Evolutionary conservation across 1,284 basidiomycete genomes (phyloP), one percentile per base, ranked within the genome.

Genomic region (Kalmanozyma brasiliensis): DNA sequence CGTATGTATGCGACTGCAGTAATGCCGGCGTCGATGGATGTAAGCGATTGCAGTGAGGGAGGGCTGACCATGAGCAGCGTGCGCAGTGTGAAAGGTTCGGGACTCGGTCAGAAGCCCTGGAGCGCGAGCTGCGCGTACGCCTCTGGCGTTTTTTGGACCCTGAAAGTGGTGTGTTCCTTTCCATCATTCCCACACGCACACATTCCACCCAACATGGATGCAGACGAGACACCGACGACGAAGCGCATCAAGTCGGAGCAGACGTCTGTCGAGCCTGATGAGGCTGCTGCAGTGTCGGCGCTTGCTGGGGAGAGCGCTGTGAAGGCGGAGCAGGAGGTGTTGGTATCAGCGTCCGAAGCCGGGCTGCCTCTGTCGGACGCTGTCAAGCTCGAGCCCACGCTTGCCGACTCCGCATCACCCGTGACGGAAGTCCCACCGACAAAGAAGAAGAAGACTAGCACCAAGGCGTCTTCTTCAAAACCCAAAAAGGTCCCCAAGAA

Each of bases 131-230:
- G 19, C 23, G 47, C 42, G 56, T 46, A 16, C n/a, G 49, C 26
- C 32, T 51, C 49, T 47, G 42, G 42, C 42, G 49, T 43, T 20
- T 52, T 24, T 64, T 64, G 61, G 61, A 64, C 61, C 61, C 61
- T 64, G 53, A 64, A 17, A 45, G n/a, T n/a, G n/a, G n/a, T n/a
- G n/a, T n/a, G n/a, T n/a, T n/a, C n/a, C n/a, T n/a, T n/a, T n/a
- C n/a, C n/a, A n/a, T n/a, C n/a, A 26, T 38, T 20, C 11, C 24
- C 32, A 36, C 23, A 20, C 10, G 8, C 24, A 10, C 10, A 23
- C 16, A 8, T 49, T 8, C 20, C 23, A 17, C 19, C 7, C 14
- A 22, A 24, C 1, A 52, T 48, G 52, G 57, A 55, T 5, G 48
- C 48, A 5, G 52, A 55, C 8, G 19, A 53, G 37, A 52, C 55